These are phyloP conservation scores for Saccharomycopsis sp. DNA, from an alignment of 805 yeast genomes.

Conservation along the genomic window DNA sequence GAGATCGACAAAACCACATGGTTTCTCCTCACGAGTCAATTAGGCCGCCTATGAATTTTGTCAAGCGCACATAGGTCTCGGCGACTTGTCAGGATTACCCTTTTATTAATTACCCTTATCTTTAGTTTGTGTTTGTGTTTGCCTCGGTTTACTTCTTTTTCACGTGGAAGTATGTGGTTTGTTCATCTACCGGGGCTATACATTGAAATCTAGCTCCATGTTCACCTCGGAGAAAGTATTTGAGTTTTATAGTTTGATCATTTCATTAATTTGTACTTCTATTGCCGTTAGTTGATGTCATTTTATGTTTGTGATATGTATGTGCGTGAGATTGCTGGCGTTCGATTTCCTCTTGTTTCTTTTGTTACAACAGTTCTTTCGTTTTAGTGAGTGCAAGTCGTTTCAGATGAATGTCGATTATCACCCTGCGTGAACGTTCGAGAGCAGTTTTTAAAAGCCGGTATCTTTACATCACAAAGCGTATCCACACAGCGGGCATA, in stretches of 20 bases:
- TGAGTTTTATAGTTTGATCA: not conserved
- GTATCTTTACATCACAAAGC: not conserved
- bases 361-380: not conserved
- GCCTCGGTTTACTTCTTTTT: not conserved
- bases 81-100: not conserved
- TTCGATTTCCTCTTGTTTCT: not conserved
- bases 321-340: not conserved
- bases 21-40: not conserved
- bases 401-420: not conserved
- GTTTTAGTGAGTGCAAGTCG: not conserved
- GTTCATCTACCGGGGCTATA: too few relatives aligned
- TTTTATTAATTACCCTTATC: not conserved
- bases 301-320: not conserved
- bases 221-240: not conserved
- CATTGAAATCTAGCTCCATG: not conserved
- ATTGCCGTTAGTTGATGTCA: not conserved
- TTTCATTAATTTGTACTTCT: not conserved
- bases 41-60: not conserved
- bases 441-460: not conserved
- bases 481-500: not conserved
- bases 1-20: not conserved
- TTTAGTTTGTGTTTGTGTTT: not conserved
- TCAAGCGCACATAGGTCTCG: not conserved
- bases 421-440: not conserved
- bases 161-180: not conserved